Evolutionary conservation across 441 rosid genomes (phyloP).

Genomic region (Gossypium schwendimanii): DNA sequence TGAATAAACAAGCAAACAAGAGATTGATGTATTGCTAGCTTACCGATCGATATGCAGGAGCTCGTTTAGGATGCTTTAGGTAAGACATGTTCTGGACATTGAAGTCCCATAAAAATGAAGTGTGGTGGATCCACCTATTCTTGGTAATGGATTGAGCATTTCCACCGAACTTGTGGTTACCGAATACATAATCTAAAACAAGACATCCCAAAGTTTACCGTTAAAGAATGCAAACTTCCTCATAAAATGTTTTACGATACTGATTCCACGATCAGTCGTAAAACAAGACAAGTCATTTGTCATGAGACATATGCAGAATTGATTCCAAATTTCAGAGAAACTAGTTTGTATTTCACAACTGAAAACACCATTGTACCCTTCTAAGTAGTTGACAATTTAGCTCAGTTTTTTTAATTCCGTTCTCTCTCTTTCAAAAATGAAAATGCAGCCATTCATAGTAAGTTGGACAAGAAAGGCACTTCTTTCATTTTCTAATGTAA

Average conservation of each 20-base stretch:
- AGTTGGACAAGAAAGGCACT: neutral
- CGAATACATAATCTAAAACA: constrained; percentile 64
- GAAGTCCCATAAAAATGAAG: constrained; percentile 80
- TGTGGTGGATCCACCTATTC: constrained; percentile 79
- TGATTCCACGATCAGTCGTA: neutral
- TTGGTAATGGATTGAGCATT: constrained; percentile 78
- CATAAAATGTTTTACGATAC: neutral
- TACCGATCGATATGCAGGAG: constrained; percentile 18
- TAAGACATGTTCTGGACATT: constrained; percentile 60
- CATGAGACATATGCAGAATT: neutral
- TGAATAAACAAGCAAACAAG: neutral
- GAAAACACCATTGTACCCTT: neutral
- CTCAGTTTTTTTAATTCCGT: neutral
- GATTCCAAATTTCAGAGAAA: neutral
- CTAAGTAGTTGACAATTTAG: neutral
- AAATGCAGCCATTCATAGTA: neutral
- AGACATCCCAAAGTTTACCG: constrained; percentile 2
- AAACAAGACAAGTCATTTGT: neutral
- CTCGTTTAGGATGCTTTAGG: constrained; percentile 33
- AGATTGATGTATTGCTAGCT: neutral
- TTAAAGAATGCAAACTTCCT: neutral
- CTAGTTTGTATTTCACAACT: neutral
- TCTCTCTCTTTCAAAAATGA: constrained; percentile 1
- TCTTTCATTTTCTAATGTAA: neutral
- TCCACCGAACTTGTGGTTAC: constrained; percentile 71